Evolutionary conservation across 2,329 filamentous ascomycete genomes (phyloP), one percentile per base, ranked within the genome.

Genomic region (Aspergillus transmontanensis): DNA sequence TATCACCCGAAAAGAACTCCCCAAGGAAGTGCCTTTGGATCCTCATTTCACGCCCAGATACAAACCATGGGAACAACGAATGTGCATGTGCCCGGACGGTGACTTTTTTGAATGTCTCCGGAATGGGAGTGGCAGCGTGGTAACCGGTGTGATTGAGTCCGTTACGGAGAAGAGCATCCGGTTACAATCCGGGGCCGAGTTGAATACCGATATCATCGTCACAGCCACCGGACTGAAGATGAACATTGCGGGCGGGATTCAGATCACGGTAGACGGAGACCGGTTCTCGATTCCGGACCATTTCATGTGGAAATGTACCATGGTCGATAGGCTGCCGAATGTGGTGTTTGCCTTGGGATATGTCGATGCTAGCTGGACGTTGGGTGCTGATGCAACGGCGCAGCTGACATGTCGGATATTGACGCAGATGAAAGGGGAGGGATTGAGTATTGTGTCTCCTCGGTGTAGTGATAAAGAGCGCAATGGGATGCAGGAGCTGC

Each of bases 11-110:
- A 69, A 71, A n/a, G 75, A 80, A 36, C 80, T 91, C 0, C 87
- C 89, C 1, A 71, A 76, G 26, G 74, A 76, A 14, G 74, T 86
- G 28, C 81, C 85, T 3, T 74, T 84, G 34, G 83, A 88, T 61
- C 81, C 85, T 2, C 84, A 90, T 73, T 90, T 90, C 73, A 85
- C 83, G 5, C 88, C 88, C 0, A 72, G 71, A 1, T 90, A 91
- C 70, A 81, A 84, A 26, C 87, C 87, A 0, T 88, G 90, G 82
- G 83, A 92, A 60, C 91, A 94, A 73, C 85, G 92, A 1, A 79
- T 94, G 10, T 94, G 91, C 71, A 79, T 91, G 64, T 87, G 79
- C 34, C 83, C 83, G 0, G 80, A 86, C 57, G 83, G 81, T 23
- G 85, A 87, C 71, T 87, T 86, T 72, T 87, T 83, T 75, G 72